These are phyloP conservation scores for Tylopilus felleus DNA, from an alignment of 768 basidiomycete species.

Conservation along the genomic window DNA sequence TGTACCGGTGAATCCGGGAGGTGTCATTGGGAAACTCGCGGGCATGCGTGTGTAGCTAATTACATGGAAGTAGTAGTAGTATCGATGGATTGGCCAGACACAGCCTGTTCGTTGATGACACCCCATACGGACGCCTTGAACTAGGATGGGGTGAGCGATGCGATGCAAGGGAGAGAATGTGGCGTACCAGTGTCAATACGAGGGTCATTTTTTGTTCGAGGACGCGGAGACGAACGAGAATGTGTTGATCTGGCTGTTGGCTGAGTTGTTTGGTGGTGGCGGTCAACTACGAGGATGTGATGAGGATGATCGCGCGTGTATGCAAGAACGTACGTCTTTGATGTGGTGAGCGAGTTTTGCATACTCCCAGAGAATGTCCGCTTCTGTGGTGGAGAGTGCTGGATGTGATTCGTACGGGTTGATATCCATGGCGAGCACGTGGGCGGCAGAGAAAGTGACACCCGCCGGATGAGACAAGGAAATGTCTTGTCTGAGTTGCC, in stretches of 20 bases:
- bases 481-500: not conserved
- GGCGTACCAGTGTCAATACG: conserved; percentile 80
- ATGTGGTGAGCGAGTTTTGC: conserved; percentile 81
- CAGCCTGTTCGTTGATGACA: conserved; percentile 77
- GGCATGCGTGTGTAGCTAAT: conserved; percentile 39
- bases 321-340: conserved; percentile 51
- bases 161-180: not conserved
- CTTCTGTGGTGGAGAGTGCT: conserved; percentile 62
- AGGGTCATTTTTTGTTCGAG: conserved; percentile 95
- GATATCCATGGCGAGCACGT: conserved; percentile 18
- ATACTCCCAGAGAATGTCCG: conserved; percentile 89
- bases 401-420: conserved; percentile 79
- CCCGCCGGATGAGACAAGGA: not conserved
- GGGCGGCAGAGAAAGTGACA: too few relatives aligned
- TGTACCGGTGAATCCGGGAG: conserved; percentile 45
- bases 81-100: conserved; percentile 18
- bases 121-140: conserved; percentile 98
- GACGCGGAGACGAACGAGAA: conserved; percentile 71
- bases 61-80: conserved; percentile 14
- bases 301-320: not conserved
- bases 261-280: conserved; percentile 65
- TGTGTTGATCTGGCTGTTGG: conserved; percentile 71
- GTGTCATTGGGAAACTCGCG: conserved; percentile 48
- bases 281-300: conserved; percentile 46
- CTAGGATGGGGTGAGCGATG: conserved; percentile 37